Percentiles rank a stretch among this genome's conserved stretches.
These are phyloP conservation scores for Trypanosoma congolense DNA, from an alignment of 208 protist genomes.

Conservation along the genomic window DNA sequence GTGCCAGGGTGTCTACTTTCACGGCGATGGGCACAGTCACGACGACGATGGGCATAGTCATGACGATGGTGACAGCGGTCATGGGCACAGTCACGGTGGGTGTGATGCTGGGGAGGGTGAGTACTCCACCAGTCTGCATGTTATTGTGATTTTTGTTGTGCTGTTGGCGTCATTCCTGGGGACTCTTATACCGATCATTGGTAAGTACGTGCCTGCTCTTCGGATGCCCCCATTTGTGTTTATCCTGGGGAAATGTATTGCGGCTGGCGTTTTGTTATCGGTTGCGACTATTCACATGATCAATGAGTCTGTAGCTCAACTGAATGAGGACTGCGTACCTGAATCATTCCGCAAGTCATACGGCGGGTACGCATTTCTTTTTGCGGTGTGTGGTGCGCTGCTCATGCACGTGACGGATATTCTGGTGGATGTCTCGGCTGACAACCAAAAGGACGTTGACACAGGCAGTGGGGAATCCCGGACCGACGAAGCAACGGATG, in stretches of 20 bases:
- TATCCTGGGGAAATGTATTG: slow-evolving; percentile 43
- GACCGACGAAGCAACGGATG: neutral
- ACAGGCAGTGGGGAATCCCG: neutral
- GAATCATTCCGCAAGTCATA: slow-evolving; percentile 28
- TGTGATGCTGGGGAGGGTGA: slow-evolving; percentile 29
- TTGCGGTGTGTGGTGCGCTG: slow-evolving; percentile 40
- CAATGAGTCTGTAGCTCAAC: slow-evolving; percentile 28
- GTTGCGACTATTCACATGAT: slow-evolving; percentile 67
- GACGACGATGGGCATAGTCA: slow-evolving; percentile 1
- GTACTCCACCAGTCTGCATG: slow-evolving; percentile 48
- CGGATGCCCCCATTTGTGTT: slow-evolving; percentile 33
- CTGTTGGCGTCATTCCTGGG: slow-evolving; percentile 39
- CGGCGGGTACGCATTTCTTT: slow-evolving; percentile 38
- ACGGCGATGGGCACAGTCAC: slow-evolving; percentile 1
- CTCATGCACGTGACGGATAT: slow-evolving; percentile 59
- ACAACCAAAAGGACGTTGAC: neutral
- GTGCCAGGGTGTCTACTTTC: neutral
- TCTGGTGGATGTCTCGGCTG: slow-evolving; percentile 24
- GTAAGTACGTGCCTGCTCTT: slow-evolving; percentile 31
- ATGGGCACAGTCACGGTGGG: slow-evolving; percentile 12
- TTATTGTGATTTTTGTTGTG: slow-evolving; percentile 64
- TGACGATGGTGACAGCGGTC: slow-evolving; percentile 1
- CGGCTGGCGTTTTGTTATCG: slow-evolving; percentile 52
- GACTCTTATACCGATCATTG: slow-evolving; percentile 37
- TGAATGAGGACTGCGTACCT: slow-evolving; percentile 38